Base-by-base conservation (phyloP, 2,329 filamentous ascomycete genomes). In the Bertia moriformis region DNA sequence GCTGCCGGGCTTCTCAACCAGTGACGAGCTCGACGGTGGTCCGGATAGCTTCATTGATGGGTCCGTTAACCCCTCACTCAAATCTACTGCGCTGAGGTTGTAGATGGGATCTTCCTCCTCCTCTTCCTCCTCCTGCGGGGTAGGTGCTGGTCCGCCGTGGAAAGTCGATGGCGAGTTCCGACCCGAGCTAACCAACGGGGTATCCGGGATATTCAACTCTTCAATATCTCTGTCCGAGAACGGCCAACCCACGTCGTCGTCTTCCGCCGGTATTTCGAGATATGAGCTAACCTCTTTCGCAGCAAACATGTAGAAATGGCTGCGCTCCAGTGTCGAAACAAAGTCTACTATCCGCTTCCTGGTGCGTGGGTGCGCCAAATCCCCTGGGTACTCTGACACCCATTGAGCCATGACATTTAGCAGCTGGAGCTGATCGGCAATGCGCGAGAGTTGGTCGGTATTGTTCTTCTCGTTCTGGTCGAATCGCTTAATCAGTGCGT, bases 371-470 rank as follows among this genome's bases (percentile, higher is more conserved):
- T 69, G 66, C 1, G 74, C 73, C 54, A 81, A 78, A 50, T 82
- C 77, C 17, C 75, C 76, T 2, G 76, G 74, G 50, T 81, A 80
- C 43, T 69, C 64, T 27, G 69, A 66, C 2, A 76, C 67, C 77
- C 77, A 81, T 51, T 74, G 68, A 17, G 73, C 69, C 41, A 82
- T 56, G 18, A 77, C 64, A 38, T 65, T 64, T 10, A 78, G 62
- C 44, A 76, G 67, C 39, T 74, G 64, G 20, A 78, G 56, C 48
- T 80, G 76, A 19, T 70, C 63, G 14, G 71, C 67, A 41, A 73
- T 73, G 39, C 69, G 70, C 39, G 67, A 65, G 43, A 79, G 62
- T 38, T 69, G 61, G 20, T 73, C 63, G 18, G 52, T 55, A 29
- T 55, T 58, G 12, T 63, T 61, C 35, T 61, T 61, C 43, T 65